A percentile compares a stretch with the other conserved stretches of the same genome.
Conservation (phyloP, 805 yeast genomes). For the Brettanomyces custersianus region DNA sequence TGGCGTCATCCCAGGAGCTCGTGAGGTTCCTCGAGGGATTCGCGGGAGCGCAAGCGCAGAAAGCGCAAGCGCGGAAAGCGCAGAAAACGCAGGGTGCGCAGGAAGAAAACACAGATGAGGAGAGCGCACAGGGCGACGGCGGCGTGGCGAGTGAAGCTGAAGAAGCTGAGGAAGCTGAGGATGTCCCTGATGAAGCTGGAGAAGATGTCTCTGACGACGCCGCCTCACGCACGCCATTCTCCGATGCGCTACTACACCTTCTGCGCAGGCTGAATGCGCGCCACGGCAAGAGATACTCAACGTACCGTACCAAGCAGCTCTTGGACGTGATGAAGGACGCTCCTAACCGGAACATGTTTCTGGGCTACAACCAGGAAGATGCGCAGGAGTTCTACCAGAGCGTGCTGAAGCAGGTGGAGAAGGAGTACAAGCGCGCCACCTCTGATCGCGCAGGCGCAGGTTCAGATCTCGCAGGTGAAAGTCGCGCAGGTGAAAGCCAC, state of each 20-base stretch:
- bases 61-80: neutral
- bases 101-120: slow-evolving; percentile 10
- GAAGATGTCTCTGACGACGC: slow-evolving; percentile 11
- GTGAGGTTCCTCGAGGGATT: slow-evolving; percentile 44
- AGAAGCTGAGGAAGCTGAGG: too few relatives aligned
- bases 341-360: slow-evolving; percentile 66
- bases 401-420: slow-evolving; percentile 57
- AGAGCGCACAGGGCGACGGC: too few relatives aligned
- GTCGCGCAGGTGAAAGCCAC: slow-evolving; percentile 11
- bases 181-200: slow-evolving; percentile 3
- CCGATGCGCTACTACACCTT: slow-evolving; percentile 42
- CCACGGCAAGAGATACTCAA: slow-evolving; percentile 47
- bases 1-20: slow-evolving; percentile 65
- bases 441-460: slow-evolving; percentile 1
- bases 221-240: slow-evolving; percentile 29
- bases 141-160: too few relatives aligned
- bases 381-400: slow-evolving; percentile 94
- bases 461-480: slow-evolving; percentile 3
- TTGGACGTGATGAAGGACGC: slow-evolving; percentile 67
- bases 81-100: neutral
- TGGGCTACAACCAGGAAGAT: slow-evolving; percentile 90
- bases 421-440: slow-evolving; percentile 28
- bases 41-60: too few relatives aligned
- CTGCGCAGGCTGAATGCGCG: slow-evolving; percentile 46
- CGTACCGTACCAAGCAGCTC: slow-evolving; percentile 51